These are phyloP conservation scores for Coemansia sp. DNA, from an alignment of 192 early-diverging fungal genomes.

Conservation along the genomic window DNA sequence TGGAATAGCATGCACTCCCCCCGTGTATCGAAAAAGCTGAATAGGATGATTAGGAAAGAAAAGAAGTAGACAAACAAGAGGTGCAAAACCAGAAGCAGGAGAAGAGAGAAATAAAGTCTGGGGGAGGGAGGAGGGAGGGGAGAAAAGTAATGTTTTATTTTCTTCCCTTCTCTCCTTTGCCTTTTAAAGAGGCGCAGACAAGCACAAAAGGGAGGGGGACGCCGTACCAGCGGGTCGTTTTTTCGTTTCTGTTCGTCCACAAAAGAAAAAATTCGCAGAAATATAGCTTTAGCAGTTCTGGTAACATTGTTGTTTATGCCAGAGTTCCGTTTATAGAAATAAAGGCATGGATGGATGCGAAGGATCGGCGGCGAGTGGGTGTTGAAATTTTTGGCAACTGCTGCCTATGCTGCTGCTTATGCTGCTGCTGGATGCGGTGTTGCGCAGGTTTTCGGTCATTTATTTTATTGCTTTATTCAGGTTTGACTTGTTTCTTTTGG, in stretches of 20 bases:
- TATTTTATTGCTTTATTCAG: neutral
- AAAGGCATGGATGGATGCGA: neutral
- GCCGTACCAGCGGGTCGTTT: neutral
- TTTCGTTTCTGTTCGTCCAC: neutral
- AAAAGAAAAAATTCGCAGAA: neutral
- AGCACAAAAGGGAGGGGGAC: neutral
- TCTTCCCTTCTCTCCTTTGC: neutral
- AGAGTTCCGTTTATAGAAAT: neutral
- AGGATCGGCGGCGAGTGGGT: neutral
- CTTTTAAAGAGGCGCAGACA: neutral
- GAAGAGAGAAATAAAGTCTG: neutral
- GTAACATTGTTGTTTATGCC: too few species aligned
- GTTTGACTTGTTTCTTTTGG: neutral
- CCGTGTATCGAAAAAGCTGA: too few species aligned
- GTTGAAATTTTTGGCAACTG: neutral
- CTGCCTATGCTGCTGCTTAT: too few species aligned
- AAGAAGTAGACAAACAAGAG: neutral
- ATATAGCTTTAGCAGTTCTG: neutral
- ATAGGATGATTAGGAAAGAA: neutral
- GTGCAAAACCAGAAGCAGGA: neutral
- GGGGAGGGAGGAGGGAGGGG: neutral
- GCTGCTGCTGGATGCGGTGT: too few species aligned
- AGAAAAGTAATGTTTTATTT: neutral
- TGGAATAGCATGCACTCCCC: too few species aligned
- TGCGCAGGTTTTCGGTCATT: too few species aligned